Conservation (phyloP, 1,284 basidiomycete genomes). For the Sparassis latifolia region DNA sequence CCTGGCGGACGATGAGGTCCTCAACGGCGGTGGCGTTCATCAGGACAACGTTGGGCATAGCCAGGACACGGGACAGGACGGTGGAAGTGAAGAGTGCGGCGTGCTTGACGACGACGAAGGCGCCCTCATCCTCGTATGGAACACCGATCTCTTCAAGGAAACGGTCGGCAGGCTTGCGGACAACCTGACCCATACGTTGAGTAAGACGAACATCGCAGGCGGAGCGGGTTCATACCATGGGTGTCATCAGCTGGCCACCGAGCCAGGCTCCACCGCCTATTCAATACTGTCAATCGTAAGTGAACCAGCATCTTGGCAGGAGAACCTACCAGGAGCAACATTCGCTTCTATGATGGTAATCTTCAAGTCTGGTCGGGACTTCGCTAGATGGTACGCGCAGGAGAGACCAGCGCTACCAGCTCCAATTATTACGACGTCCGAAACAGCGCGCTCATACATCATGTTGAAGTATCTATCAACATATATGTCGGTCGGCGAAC, state of each 20-base stretch:
- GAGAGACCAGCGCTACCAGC: conserved; percentile 78
- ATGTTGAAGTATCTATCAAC: conserved; percentile 53
- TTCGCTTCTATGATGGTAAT: conserved; percentile 80
- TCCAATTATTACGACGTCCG: conserved; percentile 77
- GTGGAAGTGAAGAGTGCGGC: conserved; percentile 82
- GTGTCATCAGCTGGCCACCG: conserved; percentile 79
- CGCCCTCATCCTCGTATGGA: conserved; percentile 77
- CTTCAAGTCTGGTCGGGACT: conserved; percentile 66
- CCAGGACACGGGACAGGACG: conserved; percentile 67
- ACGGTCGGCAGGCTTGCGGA: conserved; percentile 75
- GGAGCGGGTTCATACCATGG: conserved; percentile 48
- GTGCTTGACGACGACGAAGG: conserved; percentile 77
- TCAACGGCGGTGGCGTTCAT: conserved; percentile 78
- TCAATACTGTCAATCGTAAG: background rate
- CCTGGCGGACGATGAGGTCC: conserved; percentile 65
- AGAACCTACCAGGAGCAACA: conserved; percentile 54
- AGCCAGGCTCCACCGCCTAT: conserved; percentile 73
- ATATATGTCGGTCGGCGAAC: background rate
- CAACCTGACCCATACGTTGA: conserved; percentile 39
- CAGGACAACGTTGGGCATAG: conserved; percentile 68
- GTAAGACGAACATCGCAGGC: background rate
- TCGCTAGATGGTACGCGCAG: conserved; percentile 72
- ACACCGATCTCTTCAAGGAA: conserved; percentile 73
- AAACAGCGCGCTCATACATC: conserved; percentile 71
- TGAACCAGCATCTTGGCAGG: background rate